Evolutionary conservation across 495 filamentous ascomycete species (phyloP).

Genomic region (Penicillium pancosmium): DNA sequence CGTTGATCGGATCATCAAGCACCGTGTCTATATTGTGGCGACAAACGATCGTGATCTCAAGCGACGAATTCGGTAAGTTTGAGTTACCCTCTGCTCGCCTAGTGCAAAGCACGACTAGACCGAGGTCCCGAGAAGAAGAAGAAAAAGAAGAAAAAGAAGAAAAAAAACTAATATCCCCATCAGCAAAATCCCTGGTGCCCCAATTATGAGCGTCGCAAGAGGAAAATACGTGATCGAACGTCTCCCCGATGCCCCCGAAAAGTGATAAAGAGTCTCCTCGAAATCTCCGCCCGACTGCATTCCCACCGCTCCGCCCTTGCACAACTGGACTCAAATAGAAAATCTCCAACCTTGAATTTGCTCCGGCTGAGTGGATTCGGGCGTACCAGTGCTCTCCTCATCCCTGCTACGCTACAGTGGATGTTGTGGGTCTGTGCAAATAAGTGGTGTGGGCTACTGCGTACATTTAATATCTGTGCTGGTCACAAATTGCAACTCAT

Average conservation of each 20-base stretch:
- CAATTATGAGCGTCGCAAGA: constrained; percentile 70
- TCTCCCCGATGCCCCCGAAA: constrained; percentile 69
- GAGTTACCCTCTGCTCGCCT: not conserved
- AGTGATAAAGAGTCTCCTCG: constrained; percentile 15
- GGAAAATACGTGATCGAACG: constrained; percentile 94
- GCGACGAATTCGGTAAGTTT: constrained; percentile 64
- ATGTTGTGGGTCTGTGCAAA: not conserved
- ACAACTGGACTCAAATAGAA: not conserved
- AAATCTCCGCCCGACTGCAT: not conserved
- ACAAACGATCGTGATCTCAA: constrained; percentile 84
- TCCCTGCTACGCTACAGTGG: no score
- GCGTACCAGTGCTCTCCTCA: not conserved
- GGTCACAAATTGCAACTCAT: not conserved
- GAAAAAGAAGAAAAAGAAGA: no score
- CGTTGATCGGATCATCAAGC: constrained; percentile 79
- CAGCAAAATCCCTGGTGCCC: constrained; percentile 47
- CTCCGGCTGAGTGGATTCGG: not conserved
- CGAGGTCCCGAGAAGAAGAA: not conserved
- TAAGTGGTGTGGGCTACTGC: not conserved
- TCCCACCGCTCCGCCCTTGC: not conserved
- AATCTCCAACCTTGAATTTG: not conserved
- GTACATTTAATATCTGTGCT: not conserved
- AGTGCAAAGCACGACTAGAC: not conserved
- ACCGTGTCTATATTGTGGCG: constrained; percentile 83
- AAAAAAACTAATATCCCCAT: not conserved